Evolutionary conservation across 2,329 filamentous ascomycete species (phyloP), one percentile per base, ranked within the genome.

Genomic region (Colletotrichum tanaceti): DNA sequence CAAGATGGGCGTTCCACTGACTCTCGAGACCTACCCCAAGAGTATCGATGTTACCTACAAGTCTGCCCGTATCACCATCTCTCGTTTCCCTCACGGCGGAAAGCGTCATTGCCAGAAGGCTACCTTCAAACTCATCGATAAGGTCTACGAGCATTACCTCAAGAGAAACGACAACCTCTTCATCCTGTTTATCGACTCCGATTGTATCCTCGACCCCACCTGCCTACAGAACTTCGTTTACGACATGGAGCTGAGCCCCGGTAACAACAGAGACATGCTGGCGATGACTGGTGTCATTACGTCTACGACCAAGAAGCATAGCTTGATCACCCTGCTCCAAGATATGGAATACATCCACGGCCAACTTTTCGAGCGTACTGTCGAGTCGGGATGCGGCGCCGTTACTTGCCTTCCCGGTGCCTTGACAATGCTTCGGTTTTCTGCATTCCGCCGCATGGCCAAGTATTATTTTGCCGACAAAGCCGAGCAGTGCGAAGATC

Each of bases 321-420:
- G 91, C 73, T 83, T 98, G 64, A 93, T 98, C 75, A 98, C 96
- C 0, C 83, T 99, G 16, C 85, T 99, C 5, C 95, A 99, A 79
- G 95, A 99, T 74, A 97, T 98, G 91, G 96, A 99, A 79, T 98
- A 98, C 76, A 92, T 98, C 35, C 96, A 98, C 78, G 96, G 95
- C 6, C 96, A 99, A 78, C 86, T 98, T 5, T 98, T 98, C 75
- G 96, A 99, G 79, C 90, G 95, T 64, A 97, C 94, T 0, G 94
- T 98, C 39, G 95, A 99, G 77, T 98, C 95, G 5, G 93, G 92
- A 9, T 98, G 95, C 77, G 95, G 95, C 60, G 90, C 95, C 6
- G 95, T 99, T 55, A 98, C 95, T 41, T 99, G 95, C 79, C 85
- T 99, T 55, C 96, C 96, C 0, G 95, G 96, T 35, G 95, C 95